phyloP scores from a whole-genome alignment of 139 green algal genomes.

The Gonium pectorale region DNA sequence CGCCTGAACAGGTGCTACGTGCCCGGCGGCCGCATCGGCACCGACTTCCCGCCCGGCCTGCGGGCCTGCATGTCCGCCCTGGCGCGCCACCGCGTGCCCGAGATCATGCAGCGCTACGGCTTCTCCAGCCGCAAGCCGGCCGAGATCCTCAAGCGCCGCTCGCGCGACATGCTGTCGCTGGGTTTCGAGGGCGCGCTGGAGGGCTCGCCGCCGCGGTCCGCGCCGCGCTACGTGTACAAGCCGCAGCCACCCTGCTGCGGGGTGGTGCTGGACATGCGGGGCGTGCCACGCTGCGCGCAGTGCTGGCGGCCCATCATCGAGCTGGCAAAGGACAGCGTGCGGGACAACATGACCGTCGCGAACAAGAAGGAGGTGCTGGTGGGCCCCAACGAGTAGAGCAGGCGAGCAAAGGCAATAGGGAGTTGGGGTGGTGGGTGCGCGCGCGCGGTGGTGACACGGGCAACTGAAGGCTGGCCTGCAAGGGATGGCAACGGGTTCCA shows the following conservation, averaged over 20 bases:
- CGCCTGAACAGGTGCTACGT: slow-evolving; percentile 13
- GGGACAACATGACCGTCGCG: neutral
- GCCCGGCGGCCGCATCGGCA: neutral
- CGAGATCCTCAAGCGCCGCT: slow-evolving; percentile 28
- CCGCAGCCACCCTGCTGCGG: slow-evolving; percentile 40
- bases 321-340: neutral
- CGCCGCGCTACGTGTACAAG: neutral
- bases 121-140: slow-evolving; percentile 33
- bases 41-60: neutral
- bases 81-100: neutral
- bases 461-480: no score
- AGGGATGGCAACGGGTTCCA: no score
- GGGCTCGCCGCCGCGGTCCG: neutral
- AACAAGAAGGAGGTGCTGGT: slow-evolving; percentile 9
- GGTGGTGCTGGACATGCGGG: slow-evolving; percentile 9
- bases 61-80: neutral
- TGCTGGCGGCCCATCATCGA: slow-evolving; percentile 29
- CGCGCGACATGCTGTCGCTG: slow-evolving; percentile 28
- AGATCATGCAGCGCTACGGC: slow-evolving; percentile 41
- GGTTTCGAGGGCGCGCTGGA: slow-evolving; percentile 35
- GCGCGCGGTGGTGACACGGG: no score
- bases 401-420: neutral
- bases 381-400: neutral
- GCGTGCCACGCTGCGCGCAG: neutral
- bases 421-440: no score